Conservation (phyloP, 441 rosid genomes). For the Kokia cookei region DNA sequence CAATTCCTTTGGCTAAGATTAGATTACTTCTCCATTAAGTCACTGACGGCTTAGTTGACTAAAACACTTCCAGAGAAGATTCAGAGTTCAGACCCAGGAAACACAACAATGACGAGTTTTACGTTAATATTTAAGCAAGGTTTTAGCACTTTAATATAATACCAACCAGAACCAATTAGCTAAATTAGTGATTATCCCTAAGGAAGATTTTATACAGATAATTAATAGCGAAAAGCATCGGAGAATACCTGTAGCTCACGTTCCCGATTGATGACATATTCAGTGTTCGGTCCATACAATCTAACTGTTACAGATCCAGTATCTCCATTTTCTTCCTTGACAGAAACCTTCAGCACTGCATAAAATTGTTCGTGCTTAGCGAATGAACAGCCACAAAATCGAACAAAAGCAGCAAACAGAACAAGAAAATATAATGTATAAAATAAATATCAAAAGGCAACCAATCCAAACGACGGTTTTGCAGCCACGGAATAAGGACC, state of each 20-base stretch:
- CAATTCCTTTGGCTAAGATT: background rate
- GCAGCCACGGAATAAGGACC: background rate
- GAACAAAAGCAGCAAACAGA: background rate
- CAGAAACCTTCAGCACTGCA: constrained; percentile 85
- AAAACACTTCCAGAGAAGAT: background rate
- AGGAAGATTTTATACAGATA: background rate
- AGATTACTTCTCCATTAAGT: background rate
- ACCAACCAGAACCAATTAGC: background rate
- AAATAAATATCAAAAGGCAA: background rate
- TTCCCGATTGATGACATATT: constrained; percentile 78
- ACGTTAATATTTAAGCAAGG: background rate
- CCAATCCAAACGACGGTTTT: background rate
- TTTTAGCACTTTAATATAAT: background rate
- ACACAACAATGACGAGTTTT: background rate
- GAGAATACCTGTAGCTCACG: constrained; percentile 64
- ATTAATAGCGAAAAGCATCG: background rate
- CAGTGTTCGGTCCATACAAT: constrained; percentile 91
- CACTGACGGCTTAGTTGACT: background rate
- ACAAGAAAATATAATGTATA: background rate
- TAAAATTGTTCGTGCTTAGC: background rate
- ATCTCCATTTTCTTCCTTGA: constrained; percentile 54
- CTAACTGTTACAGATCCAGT: constrained; percentile 63
- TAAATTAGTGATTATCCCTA: background rate
- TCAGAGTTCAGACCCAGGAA: background rate
- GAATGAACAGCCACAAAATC: background rate